A percentile compares a stretch with the other conserved stretches of the same genome.
These are phyloP conservation scores for Alternaria sp. DNA, from an alignment of 2,329 filamentous ascomycete species.

Conservation along the genomic window DNA sequence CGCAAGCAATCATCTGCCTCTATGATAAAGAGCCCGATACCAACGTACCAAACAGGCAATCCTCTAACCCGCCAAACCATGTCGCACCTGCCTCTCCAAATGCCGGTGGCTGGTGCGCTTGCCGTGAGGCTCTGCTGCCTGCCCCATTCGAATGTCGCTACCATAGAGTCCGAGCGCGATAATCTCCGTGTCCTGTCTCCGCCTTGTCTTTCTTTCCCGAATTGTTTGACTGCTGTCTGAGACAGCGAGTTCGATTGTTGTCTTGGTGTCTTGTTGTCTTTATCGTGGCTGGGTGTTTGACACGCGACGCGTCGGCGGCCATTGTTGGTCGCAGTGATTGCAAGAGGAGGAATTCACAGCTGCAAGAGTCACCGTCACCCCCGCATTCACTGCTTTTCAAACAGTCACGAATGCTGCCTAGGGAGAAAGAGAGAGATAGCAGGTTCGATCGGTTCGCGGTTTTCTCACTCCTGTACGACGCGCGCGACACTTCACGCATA, in stretches of 20 bases:
- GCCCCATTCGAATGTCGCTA: neutral
- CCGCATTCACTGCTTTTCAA: neutral
- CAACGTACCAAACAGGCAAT: neutral
- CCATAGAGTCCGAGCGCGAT: neutral
- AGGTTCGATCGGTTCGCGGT: neutral
- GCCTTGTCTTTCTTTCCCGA: neutral
- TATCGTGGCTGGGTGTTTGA: neutral
- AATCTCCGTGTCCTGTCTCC: neutral
- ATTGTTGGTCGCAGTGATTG: neutral
- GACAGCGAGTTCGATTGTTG: neutral
- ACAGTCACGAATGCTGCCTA: neutral
- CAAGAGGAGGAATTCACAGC: neutral
- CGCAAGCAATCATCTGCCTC: neutral
- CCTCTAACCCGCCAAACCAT: neutral
- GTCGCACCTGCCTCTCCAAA: neutral
- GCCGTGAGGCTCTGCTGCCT: neutral
- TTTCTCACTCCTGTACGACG: neutral
- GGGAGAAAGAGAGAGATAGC: neutral
- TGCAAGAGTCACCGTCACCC: neutral
- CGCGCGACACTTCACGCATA: neutral
- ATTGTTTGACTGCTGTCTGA: neutral
- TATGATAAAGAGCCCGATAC: neutral
- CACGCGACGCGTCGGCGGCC: neutral
- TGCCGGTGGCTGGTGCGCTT: neutral
- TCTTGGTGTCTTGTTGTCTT: neutral